Conservation (phyloP, 768 basidiomycete species). For the Suillus bovinus region DNA sequence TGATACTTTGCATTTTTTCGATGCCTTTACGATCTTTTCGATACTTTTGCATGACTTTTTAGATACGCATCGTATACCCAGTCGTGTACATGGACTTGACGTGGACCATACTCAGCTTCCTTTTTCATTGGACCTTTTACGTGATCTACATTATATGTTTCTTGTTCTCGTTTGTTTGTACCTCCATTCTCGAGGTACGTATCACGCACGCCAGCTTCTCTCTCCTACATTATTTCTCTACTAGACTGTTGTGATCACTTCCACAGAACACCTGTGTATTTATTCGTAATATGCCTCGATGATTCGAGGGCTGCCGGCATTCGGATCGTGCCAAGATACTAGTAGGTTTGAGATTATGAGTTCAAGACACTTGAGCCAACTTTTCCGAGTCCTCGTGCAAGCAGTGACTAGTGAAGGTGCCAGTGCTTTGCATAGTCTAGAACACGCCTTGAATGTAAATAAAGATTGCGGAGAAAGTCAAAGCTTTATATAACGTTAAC, state of each 20-base stretch:
- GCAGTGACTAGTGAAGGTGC: neutral
- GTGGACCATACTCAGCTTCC: too few relatives aligned
- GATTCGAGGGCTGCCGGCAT: neutral
- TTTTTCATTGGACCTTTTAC: too few relatives aligned
- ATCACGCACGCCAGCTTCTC: too few relatives aligned
- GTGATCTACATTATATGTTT: too few relatives aligned
- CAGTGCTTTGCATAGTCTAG: neutral
- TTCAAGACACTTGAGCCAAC: neutral
- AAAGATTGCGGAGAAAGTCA: neutral
- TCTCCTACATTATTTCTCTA: too few relatives aligned
- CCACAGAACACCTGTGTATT: neutral
- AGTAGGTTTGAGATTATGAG: neutral
- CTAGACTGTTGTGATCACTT: too few relatives aligned
- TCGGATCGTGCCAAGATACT: neutral
- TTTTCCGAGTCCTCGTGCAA: neutral
- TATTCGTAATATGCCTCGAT: neutral
- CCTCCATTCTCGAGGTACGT: too few relatives aligned
- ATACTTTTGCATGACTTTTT: neutral
- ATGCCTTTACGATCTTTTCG: too few relatives aligned
- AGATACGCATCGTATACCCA: neutral
- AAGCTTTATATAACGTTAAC: neutral
- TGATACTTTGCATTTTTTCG: neutral
- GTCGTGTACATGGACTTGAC: neutral
- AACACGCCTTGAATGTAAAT: too few relatives aligned
- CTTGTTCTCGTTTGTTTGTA: too few relatives aligned